Evolutionary conservation across 2,329 filamentous ascomycete genomes (phyloP), one percentile per base, ranked within the genome.

Genomic region (Trichophyton simii): DNA sequence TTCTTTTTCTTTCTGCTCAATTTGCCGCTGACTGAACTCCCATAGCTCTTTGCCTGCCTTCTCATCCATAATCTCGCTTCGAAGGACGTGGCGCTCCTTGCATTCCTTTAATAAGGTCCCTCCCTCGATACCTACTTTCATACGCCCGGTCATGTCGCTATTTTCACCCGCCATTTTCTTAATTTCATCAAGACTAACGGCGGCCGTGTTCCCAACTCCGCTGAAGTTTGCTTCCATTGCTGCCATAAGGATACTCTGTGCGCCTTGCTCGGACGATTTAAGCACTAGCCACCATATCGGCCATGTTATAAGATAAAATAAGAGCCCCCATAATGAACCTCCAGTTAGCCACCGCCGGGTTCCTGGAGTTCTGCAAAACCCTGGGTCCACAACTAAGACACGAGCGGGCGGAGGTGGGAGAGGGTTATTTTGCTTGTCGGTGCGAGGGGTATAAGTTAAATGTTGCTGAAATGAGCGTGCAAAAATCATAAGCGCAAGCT

Each of bases 401-500:
- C 89, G 84, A 2, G 91, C 82, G 67, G 90, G 96, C 78, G 86
- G 87, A 0, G 90, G 90, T 57, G 88, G 59, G 9, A 48, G 57
- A 34, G 57, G 57, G 8, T 38, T 28, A 7, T 52, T 42, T 58
- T 58, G 57, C 3, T 61, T 63, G 28, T 60, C 57, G 5, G 62
- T 31, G 15, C 22, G 60, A 4, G 57, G 38, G 38, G 57, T 59
- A 36, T 48, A 22, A 25, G 78, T 64, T 55, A 99, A 80, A 72
- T 96, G 92, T 72, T 95, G 94, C 75, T 97, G 92, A 72, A 92
- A 96, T 7, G 92, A 88, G 57, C 87, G 83, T 0, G 89, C 91
- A 71, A 99, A 97, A 15, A 88, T 84, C 80, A 92, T 95, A 54
- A 96, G 79, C 0, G 94, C 90, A 31, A 97, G 71, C 70, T 82